These are phyloP conservation scores for Trebouxia sp. DNA, from an alignment of 139 green algal species.

Conservation along the genomic window DNA sequence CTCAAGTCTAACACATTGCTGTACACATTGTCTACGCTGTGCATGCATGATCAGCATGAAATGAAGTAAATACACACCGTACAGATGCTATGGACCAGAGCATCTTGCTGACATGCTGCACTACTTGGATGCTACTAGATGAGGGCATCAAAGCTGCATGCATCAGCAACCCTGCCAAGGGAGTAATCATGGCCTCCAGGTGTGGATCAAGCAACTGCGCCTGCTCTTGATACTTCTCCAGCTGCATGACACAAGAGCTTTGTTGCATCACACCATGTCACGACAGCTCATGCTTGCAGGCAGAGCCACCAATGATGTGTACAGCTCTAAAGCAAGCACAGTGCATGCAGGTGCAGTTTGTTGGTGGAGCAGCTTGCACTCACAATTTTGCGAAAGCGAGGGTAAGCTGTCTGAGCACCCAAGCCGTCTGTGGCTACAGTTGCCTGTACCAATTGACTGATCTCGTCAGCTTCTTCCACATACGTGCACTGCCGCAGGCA, in stretches of 20 bases:
- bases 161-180: constrained; percentile 68
- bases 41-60: neutral
- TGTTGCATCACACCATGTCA: constrained; percentile 5
- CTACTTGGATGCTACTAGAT: constrained; percentile 17
- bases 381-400: constrained; percentile 63
- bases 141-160: neutral
- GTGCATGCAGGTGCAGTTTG: neutral
- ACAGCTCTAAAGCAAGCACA: neutral
- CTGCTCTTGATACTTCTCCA: constrained; percentile 95
- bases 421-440: constrained; percentile 41
- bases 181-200: constrained; percentile 78
- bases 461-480: constrained; percentile 53
- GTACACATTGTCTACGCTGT: too few relatives aligned
- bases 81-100: constrained; percentile 81
- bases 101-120: constrained; percentile 58
- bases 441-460: constrained; percentile 43
- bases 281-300: too few relatives aligned
- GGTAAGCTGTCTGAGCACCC: constrained; percentile 33
- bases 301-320: too few relatives aligned
- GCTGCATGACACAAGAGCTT: constrained; percentile 49
- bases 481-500: constrained; percentile 22
- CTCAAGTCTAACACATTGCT: too few relatives aligned
- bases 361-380: neutral
- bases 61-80: constrained; percentile 36
- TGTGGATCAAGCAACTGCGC: constrained; percentile 90